Conservation (phyloP, 129 eudicot genomes). For the Helianthus annuus region HanXRQr2.0-SUNRISE NC_035444.2:7877105-7877604, state of each 20-base stretch:
- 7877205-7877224: conserved; percentile 22
- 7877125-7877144: conserved; percentile 6
- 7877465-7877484: background rate
- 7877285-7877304: conserved; percentile 34
- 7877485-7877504: background rate
- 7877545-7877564: background rate
- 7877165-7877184: conserved; percentile 25
- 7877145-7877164: conserved; percentile 15
- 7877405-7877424: conserved; percentile 20
- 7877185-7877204: conserved; percentile 28
- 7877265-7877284: conserved; percentile 50
- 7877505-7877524: background rate
- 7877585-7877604: background rate
- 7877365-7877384: conserved; percentile 30
- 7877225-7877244: conserved; percentile 30
- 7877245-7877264: conserved; percentile 55
- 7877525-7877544: background rate
- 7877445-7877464: conserved; percentile 10
- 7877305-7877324: conserved; percentile 32
- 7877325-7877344: conserved; percentile 65
- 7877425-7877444: background rate
- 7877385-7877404: conserved; percentile 19
- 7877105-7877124: background rate
- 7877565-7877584: background rate
- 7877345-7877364: conserved; percentile 49